Evolutionary conservation across 331 rosid species (phyloP).

Genomic region (Phaseolus coccineus): DNA sequence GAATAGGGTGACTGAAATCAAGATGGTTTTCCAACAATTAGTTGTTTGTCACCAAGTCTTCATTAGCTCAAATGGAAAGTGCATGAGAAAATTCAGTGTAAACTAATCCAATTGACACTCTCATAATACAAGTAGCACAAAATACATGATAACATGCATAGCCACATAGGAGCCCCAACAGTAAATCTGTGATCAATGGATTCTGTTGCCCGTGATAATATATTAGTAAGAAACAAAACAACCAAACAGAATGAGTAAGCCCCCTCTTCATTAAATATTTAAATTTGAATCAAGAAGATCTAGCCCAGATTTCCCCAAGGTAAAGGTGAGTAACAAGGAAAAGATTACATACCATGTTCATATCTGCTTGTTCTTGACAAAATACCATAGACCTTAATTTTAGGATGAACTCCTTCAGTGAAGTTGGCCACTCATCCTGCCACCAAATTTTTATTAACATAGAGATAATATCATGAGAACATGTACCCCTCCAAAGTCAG

Average conservation of each 20-base stretch:
- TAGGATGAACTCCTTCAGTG: slow-evolving; percentile 65
- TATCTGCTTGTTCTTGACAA: slow-evolving; percentile 67
- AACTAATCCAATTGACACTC: slow-evolving; percentile 21
- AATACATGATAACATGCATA: slow-evolving; percentile 14
- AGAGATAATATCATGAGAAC: slow-evolving; percentile 22
- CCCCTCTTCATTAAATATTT: slow-evolving; percentile 24
- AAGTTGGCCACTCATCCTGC: slow-evolving; percentile 84
- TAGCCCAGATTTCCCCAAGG: slow-evolving; percentile 14
- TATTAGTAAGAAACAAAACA: slow-evolving; percentile 26
- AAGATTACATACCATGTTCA: slow-evolving; percentile 59
- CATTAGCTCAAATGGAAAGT: slow-evolving; percentile 16
- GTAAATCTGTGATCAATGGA: background rate
- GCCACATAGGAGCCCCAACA: background rate
- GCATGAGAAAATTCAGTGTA: slow-evolving; percentile 5
- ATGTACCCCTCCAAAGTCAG: background rate
- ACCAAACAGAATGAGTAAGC: slow-evolving; percentile 15
- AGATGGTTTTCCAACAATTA: background rate
- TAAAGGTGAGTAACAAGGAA: slow-evolving; percentile 25
- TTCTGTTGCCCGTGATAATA: slow-evolving; percentile 3
- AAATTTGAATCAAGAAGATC: slow-evolving; percentile 23
- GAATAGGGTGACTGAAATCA: background rate
- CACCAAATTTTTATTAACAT: slow-evolving; percentile 35
- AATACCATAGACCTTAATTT: slow-evolving; percentile 70
- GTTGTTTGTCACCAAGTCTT: background rate
- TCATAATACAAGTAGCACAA: slow-evolving; percentile 13